Percentiles rank a stretch among this genome's conserved stretches.
These are phyloP conservation scores for Hypoxylon sp. DNA, from an alignment of 2,329 filamentous ascomycete species.

Conservation along the genomic window DNA sequence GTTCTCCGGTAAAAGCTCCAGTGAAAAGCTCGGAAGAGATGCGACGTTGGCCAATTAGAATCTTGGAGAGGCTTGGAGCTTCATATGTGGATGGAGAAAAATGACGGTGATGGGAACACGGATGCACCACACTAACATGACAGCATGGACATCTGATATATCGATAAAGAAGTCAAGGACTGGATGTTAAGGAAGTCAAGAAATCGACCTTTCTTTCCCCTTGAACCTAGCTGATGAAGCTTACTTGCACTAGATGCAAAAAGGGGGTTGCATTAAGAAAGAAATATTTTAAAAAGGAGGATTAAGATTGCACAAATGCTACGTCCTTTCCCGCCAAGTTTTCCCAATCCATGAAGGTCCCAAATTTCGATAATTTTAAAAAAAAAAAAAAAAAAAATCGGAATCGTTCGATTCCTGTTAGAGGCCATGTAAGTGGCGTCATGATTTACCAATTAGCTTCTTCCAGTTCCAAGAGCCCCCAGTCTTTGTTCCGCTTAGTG, in stretches of 20 bases:
- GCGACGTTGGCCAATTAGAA: neutral
- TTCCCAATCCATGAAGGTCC: slow-evolving; percentile 17
- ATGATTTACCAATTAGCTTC: slow-evolving; percentile 36
- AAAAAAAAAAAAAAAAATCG: slow-evolving; percentile 26
- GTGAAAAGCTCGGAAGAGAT: neutral
- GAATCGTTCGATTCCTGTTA: slow-evolving; percentile 36
- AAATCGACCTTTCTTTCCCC: slow-evolving; percentile 19
- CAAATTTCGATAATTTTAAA: slow-evolving; percentile 38
- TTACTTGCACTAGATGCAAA: slow-evolving; percentile 21
- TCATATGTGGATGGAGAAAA: slow-evolving; percentile 7
- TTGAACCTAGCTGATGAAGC: slow-evolving; percentile 2
- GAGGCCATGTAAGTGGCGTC: slow-evolving; percentile 38
- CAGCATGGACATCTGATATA: slow-evolving; percentile 24
- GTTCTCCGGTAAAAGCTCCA: slow-evolving; percentile 3
- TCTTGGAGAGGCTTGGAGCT: neutral
- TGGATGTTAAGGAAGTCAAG: slow-evolving; percentile 24
- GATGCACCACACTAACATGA: slow-evolving; percentile 22
- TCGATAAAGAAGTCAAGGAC: slow-evolving; percentile 40
- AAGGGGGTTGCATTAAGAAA: slow-evolving; percentile 28
- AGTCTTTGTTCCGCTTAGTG: neutral
- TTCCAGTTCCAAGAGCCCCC: slow-evolving; percentile 1
- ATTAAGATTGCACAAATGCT: slow-evolving; percentile 39
- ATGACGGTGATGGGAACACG: slow-evolving; percentile 19
- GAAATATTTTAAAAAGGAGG: slow-evolving; percentile 29
- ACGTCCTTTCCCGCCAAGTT: slow-evolving; percentile 26